A percentile compares a stretch with the other conserved stretches of the same genome.
These are phyloP conservation scores for Venturiaceae sp. DNA, from an alignment of 2,329 filamentous ascomycete genomes.

Conservation along the genomic window DNA sequence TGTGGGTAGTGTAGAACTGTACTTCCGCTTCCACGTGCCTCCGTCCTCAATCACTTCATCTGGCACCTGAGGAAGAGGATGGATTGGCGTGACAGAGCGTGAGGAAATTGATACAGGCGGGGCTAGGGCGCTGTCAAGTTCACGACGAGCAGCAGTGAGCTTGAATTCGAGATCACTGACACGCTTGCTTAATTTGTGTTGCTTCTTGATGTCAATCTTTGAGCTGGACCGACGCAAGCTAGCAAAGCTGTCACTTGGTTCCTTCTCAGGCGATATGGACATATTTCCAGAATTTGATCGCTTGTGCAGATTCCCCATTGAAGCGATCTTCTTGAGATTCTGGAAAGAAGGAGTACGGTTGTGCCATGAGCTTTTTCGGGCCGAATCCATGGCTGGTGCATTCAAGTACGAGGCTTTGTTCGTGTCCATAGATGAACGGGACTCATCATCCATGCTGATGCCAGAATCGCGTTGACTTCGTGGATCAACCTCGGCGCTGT, in stretches of 20 bases:
- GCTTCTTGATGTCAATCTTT: slow-evolving; percentile 46
- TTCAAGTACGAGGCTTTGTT: slow-evolving; percentile 4
- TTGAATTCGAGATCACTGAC: slow-evolving; percentile 53
- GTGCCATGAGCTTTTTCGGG: neutral
- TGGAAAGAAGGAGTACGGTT: slow-evolving; percentile 22
- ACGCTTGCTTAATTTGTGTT: slow-evolving; percentile 47
- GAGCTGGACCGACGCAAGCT: slow-evolving; percentile 35
- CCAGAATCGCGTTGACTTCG: slow-evolving; percentile 20
- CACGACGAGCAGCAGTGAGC: slow-evolving; percentile 43
- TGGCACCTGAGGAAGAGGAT: neutral
- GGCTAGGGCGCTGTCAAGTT: slow-evolving; percentile 32
- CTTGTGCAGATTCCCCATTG: slow-evolving; percentile 16
- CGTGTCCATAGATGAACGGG: slow-evolving; percentile 10
- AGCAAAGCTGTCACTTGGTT: neutral
- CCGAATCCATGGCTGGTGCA: neutral
- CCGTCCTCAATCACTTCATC: slow-evolving; percentile 11
- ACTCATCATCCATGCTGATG: slow-evolving; percentile 13
- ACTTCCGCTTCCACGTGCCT: slow-evolving; percentile 10
- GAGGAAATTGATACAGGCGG: slow-evolving; percentile 13
- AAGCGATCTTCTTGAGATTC: slow-evolving; percentile 22
- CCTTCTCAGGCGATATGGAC: neutral
- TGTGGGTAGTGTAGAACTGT: slow-evolving; percentile 25
- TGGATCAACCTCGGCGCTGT: neutral
- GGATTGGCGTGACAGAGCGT: slow-evolving; percentile 1
- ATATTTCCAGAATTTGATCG: neutral